Evolutionary conservation across 495 filamentous ascomycete species (phyloP), one percentile per base, ranked within the genome.

Genomic region (Aspergillus indologenus): DNA sequence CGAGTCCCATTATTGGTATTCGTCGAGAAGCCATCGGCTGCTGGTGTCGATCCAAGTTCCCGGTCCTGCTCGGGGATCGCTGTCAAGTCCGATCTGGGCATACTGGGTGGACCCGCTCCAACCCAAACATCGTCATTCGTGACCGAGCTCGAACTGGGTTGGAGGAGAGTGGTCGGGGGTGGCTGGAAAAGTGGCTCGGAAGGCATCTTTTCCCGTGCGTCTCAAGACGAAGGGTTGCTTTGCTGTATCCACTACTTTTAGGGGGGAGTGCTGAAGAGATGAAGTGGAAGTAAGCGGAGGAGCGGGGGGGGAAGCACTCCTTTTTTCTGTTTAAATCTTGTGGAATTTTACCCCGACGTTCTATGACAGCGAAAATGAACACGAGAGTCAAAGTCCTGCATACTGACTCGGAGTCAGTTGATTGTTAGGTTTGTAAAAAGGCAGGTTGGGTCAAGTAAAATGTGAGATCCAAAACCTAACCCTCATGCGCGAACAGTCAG

Each of bases 101-200:
- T 40, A 2, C 12, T 40, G 34, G 12, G 34, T 40, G 34, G 34
- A 11, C 34, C 34, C 34, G 34, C 34, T 11, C 12, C 34, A 40
- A 11, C 12, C 34, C 34, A 40, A 40, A 11, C 34, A 40, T 40
- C 34, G 12, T 40, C 34, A 40, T 40, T 40, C 12, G 34, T 40
- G 34, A 15, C 34, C 6, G 12, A 7, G 11, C 78, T 81, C 0
- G 89, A 92, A 59, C 87, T 91, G 47, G 83, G 90, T 48, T 89
- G 83, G 0, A 86, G 87, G 29, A 90, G 89, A 54, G 92, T 90
- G 9, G 82, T 77, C 62, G 85, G 85, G 24, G 89, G 87, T 3
- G 85, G 85, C 53, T 82, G 79, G 45, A 83, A 72, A 57, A 71
- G 65, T 15, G 69, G 48, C 22, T 62, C 66, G 59, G 65, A 61